A percentile compares a stretch with the other conserved stretches of the same genome.
These are phyloP conservation scores for Penicillium macrosclerotiorum DNA, from an alignment of 495 filamentous ascomycete genomes.

Conservation along the genomic window DNA sequence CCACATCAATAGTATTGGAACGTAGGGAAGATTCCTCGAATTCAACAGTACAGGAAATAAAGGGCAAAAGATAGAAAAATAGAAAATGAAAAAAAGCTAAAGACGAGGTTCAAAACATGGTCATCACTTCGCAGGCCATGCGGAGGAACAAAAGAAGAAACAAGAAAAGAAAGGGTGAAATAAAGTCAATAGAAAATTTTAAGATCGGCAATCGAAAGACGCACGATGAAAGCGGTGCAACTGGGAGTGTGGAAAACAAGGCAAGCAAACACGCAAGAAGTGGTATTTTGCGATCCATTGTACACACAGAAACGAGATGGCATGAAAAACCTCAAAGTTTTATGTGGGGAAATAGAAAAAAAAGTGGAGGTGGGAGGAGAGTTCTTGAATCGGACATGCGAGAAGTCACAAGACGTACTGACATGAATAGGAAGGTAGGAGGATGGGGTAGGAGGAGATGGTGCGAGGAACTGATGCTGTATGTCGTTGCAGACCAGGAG, in stretches of 20 bases:
- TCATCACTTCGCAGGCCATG: constrained; percentile 23
- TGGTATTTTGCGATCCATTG: constrained; percentile 52
- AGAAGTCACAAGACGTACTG: background rate
- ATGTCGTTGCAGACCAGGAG: too few species aligned
- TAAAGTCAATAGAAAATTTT: constrained; percentile 26
- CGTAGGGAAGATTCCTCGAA: constrained; percentile 14
- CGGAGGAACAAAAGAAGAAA: constrained; percentile 15
- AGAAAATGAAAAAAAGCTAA: constrained; percentile 12
- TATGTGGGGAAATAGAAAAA: background rate
- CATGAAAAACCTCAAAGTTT: constrained; percentile 6
- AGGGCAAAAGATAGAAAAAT: constrained; percentile 6
- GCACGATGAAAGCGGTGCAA: constrained; percentile 2
- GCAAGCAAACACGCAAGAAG: constrained; percentile 30
- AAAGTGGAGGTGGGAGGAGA: constrained; percentile 1
- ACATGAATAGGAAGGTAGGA: background rate
- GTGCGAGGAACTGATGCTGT: too few species aligned
- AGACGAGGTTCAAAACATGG: constrained; percentile 13
- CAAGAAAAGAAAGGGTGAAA: constrained; percentile 21
- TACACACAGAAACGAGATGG: constrained; percentile 33
- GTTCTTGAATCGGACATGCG: background rate
- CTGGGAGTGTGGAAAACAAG: constrained; percentile 7
- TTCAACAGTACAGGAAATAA: constrained; percentile 19
- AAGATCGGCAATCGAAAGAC: constrained; percentile 24
- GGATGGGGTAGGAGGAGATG: too few species aligned
- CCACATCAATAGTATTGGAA: constrained; percentile 19